Percentiles rank a stretch among this genome's conserved stretches.
Evolutionary conservation across 1,284 basidiomycete genomes (phyloP).

Genomic region (Trametes versicolor): DNA sequence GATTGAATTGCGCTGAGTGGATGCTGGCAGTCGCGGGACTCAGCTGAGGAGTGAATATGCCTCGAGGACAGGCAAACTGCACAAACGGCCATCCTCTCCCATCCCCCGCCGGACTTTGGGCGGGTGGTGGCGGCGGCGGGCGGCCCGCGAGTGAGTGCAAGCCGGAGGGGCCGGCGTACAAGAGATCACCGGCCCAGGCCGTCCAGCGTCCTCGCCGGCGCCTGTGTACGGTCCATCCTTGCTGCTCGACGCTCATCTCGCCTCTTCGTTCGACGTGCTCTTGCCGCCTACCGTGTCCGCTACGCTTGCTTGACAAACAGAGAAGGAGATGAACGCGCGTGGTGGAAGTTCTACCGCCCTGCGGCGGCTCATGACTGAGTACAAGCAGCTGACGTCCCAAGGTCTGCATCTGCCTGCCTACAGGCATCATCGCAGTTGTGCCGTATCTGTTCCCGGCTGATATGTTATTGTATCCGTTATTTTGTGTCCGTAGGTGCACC

Average conservation of each 20-base stretch:
- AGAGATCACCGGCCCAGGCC: conserved; percentile 22
- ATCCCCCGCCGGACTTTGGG: background rate
- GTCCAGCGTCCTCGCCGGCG: conserved; percentile 13
- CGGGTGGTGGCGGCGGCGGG: conserved; percentile 5
- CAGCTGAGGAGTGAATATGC: background rate
- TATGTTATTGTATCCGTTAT: conserved; percentile 9
- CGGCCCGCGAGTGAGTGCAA: conserved; percentile 10
- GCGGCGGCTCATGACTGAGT: conserved; percentile 91
- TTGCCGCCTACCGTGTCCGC: conserved; percentile 7
- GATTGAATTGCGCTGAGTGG: conserved; percentile 9
- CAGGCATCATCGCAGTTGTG: conserved; percentile 11
- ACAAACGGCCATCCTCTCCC: background rate
- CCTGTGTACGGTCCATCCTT: conserved; percentile 9
- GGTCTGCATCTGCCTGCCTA: conserved; percentile 46
- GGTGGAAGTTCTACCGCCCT: conserved; percentile 71
- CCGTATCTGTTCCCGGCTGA: background rate
- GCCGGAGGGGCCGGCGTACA: conserved; percentile 22
- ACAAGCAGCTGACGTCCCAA: conserved; percentile 84
- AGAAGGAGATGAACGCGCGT: conserved; percentile 51
- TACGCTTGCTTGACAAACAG: background rate
- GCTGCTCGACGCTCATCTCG: conserved; percentile 30
- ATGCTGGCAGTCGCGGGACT: conserved; percentile 16
- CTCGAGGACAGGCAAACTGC: background rate
- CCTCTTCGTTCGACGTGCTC: conserved; percentile 9
- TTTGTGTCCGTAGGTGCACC: conserved; percentile 71